A percentile compares a stretch with the other conserved stretches of the same genome.
Evolutionary conservation across 257 asterid genomes (phyloP).

Genomic region (Penstemon davidsonii): DNA sequence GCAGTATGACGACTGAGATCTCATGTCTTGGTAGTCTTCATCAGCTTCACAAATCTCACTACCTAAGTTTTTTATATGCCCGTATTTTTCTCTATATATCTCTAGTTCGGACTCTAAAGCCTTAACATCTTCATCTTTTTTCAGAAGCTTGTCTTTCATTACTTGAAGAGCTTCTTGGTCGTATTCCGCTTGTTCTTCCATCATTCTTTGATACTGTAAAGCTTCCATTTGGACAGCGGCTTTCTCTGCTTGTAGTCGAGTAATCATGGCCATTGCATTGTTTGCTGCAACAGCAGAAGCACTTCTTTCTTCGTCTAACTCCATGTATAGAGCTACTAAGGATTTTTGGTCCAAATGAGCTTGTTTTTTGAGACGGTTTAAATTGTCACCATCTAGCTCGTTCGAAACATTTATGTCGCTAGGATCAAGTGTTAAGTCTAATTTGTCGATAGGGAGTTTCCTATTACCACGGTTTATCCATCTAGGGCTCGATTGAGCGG

Average conservation of each 20-base stretch:
- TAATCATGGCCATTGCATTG: slow-evolving; percentile 96
- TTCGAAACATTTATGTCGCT: slow-evolving; percentile 37
- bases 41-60: slow-evolving; percentile 78
- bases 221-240: slow-evolving; percentile 93
- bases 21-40: slow-evolving; percentile 67
- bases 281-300: slow-evolving; percentile 89
- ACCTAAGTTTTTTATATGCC: slow-evolving; percentile 47
- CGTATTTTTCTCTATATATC: slow-evolving; percentile 24
- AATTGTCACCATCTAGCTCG: slow-evolving; percentile 45
- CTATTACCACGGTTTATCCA: slow-evolving; percentile 34
- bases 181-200: slow-evolving; percentile 89
- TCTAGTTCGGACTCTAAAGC: slow-evolving; percentile 21
- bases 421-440: slow-evolving; percentile 36
- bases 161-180: slow-evolving; percentile 29
- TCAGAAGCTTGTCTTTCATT: slow-evolving; percentile 15
- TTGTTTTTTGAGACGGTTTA: slow-evolving; percentile 53
- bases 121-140: slow-evolving; percentile 5
- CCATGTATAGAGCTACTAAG: slow-evolving; percentile 65
- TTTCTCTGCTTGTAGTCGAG: slow-evolving; percentile 79
- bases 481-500: slow-evolving; percentile 62
- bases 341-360: slow-evolving; percentile 62
- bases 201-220: slow-evolving; percentile 81
- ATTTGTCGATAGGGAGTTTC: slow-evolving; percentile 37
- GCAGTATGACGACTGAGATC: slow-evolving; percentile 57
- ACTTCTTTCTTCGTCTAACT: slow-evolving; percentile 87